phyloP scores from a whole-genome alignment of 306 rosid genomes.

The Glycyrrhiza uralensis region DNA sequence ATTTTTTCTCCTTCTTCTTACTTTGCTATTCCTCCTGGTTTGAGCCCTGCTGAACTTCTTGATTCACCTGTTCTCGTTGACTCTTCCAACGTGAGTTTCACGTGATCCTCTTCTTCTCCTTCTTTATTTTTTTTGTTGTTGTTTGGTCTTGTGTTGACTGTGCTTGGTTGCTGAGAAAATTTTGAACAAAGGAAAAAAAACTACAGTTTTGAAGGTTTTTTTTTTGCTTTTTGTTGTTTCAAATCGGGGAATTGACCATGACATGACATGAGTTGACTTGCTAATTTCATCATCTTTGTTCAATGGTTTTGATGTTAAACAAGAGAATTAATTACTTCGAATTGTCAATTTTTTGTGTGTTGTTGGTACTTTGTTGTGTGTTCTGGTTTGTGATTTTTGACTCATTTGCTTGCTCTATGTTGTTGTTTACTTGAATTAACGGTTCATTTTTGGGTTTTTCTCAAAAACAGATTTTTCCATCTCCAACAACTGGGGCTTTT shows the following conservation, averaged over 20 bases:
- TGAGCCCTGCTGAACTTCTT: constrained; percentile 84
- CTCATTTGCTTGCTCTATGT: neutral
- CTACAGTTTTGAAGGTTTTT: neutral
- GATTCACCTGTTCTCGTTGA: constrained; percentile 83
- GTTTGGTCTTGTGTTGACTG: neutral
- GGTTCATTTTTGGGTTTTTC: neutral
- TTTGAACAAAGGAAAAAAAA: neutral
- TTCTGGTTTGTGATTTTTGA: constrained; percentile 1
- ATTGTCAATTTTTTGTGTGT: neutral
- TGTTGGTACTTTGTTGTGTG: neutral
- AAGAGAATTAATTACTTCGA: neutral
- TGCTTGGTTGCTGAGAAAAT: neutral
- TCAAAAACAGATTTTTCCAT: constrained; percentile 56
- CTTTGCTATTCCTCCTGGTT: constrained; percentile 75
- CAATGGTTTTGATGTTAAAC: neutral
- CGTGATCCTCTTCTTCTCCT: neutral
- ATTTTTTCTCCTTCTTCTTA: constrained; percentile 74
- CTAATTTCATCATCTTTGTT: neutral
- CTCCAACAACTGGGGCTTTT: constrained; percentile 88
- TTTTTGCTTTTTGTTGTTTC: neutral
- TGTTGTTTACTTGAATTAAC: neutral
- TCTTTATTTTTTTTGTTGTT: neutral
- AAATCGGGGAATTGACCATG: neutral
- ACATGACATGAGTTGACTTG: constrained; percentile 21
- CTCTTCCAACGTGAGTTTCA: constrained; percentile 54